Percentiles rank a stretch among this genome's conserved stretches.
phyloP scores from a whole-genome alignment of 257 asterid species.

The Nicotiana noctiflora region DNA sequence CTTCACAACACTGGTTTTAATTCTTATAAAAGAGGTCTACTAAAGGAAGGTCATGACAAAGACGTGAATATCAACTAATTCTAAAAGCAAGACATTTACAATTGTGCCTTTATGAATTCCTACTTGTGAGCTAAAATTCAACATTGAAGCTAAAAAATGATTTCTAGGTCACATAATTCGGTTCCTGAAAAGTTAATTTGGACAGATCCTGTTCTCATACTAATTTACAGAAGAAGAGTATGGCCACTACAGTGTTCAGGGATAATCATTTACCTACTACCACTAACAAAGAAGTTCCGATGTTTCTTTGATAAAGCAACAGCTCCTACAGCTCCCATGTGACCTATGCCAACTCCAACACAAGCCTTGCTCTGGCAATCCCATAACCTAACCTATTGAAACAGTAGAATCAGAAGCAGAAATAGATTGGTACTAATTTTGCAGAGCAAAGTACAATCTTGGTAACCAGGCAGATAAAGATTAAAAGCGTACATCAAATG shows the following conservation, averaged over 20 bases:
- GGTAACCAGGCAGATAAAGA: constrained; percentile 7
- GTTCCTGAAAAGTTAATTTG: neutral
- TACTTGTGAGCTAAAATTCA: neutral
- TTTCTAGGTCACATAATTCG: neutral
- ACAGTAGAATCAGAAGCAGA: constrained; percentile 17
- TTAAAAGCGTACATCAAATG: neutral
- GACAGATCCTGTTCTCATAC: neutral
- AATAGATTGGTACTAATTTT: neutral
- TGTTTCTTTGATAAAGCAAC: constrained; percentile 74
- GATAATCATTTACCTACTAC: constrained; percentile 63
- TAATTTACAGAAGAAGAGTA: neutral
- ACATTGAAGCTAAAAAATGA: neutral
- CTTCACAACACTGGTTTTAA: neutral
- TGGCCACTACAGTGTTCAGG: neutral
- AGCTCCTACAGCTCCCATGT: constrained; percentile 85
- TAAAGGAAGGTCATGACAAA: neutral
- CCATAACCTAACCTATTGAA: constrained; percentile 87
- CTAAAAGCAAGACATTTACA: neutral
- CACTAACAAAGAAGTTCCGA: constrained; percentile 74
- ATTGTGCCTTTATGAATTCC: neutral
- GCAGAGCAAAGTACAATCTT: neutral
- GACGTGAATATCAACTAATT: neutral
- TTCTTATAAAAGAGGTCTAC: neutral
- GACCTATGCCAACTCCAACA: constrained; percentile 85
- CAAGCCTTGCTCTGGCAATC: constrained; percentile 57